Conservation (phyloP, 2,329 filamentous ascomycete genomes). For the Scytalidium sp. region DNA sequence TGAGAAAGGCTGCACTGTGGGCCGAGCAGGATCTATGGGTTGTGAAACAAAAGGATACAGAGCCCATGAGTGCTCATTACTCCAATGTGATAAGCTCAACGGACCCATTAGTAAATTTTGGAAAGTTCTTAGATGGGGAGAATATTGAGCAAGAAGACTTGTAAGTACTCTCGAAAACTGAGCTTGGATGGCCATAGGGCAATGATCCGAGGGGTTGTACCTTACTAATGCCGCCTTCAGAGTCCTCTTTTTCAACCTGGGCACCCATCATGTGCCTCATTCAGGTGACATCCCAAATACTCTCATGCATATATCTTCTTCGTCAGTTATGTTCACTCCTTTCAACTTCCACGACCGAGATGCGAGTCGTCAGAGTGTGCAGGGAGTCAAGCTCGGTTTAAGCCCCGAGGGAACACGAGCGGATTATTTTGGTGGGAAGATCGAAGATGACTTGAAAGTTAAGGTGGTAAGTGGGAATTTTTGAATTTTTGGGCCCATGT, state of each 20-base stretch:
- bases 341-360: constrained; percentile 11
- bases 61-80: constrained; percentile 42
- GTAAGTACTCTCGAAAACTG: constrained; percentile 1
- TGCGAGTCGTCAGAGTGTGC: constrained; percentile 5
- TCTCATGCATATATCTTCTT: constrained; percentile 22
- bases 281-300: constrained; percentile 53
- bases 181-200: background rate
- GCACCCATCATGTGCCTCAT: constrained; percentile 57
- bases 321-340: constrained; percentile 12
- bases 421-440: constrained; percentile 7
- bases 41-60: constrained; percentile 48
- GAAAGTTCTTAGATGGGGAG: constrained; percentile 44
- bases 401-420: background rate
- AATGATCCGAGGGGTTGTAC: background rate
- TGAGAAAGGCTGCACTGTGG: constrained; percentile 44
- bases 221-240: constrained; percentile 17
- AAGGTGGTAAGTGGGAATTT: constrained; percentile 2
- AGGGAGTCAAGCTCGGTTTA: constrained; percentile 4
- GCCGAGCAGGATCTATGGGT: constrained; percentile 50
- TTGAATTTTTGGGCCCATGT: background rate
- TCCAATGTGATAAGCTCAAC: constrained; percentile 41
- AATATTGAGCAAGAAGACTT: constrained; percentile 38
- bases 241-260: constrained; percentile 52
- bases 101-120: constrained; percentile 49
- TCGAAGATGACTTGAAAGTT: constrained; percentile 1